These are phyloP conservation scores for Iberis amara DNA, from an alignment of 441 rosid species.

Conservation along the genomic window DNA sequence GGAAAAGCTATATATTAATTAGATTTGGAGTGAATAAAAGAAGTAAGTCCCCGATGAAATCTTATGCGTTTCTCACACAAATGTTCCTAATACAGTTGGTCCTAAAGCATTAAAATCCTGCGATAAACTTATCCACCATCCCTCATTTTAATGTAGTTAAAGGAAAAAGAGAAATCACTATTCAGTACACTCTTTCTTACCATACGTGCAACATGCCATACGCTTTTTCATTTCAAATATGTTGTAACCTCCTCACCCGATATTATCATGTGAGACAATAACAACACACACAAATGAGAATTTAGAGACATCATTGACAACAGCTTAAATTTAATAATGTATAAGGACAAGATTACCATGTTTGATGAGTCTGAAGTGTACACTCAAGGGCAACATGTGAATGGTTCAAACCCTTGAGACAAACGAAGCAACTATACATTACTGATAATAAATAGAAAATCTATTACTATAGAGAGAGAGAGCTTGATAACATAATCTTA, in stretches of 20 bases:
- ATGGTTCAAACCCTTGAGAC: constrained; percentile 96
- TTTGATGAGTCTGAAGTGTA: constrained; percentile 96
- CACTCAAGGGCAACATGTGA: constrained; percentile 99
- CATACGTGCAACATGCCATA: too few species aligned
- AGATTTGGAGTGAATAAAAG: too few species aligned
- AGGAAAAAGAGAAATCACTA: too few species aligned
- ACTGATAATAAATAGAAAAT: constrained; percentile 40
- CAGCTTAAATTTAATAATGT: not conserved
- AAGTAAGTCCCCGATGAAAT: too few species aligned
- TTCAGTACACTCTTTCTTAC: too few species aligned
- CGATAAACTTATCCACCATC: too few species aligned
- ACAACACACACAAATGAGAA: constrained; percentile 11
- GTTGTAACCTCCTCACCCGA: constrained; percentile 98
- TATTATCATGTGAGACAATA: constrained; percentile 57
- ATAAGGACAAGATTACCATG: constrained; percentile 45
- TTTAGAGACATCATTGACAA: constrained; percentile 1
- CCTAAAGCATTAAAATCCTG: too few species aligned
- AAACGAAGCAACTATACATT: constrained; percentile 91
- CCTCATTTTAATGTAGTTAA: too few species aligned
- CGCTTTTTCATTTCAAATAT: constrained; percentile 64
- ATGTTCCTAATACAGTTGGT: too few species aligned
- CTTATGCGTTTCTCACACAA: too few species aligned
- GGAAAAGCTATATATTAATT: too few species aligned
- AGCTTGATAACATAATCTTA: constrained; percentile 8
- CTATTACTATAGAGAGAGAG: not conserved